Evolutionary conservation across 441 rosid species (phyloP).

Genomic region (Erysimum pusillum): DNA sequence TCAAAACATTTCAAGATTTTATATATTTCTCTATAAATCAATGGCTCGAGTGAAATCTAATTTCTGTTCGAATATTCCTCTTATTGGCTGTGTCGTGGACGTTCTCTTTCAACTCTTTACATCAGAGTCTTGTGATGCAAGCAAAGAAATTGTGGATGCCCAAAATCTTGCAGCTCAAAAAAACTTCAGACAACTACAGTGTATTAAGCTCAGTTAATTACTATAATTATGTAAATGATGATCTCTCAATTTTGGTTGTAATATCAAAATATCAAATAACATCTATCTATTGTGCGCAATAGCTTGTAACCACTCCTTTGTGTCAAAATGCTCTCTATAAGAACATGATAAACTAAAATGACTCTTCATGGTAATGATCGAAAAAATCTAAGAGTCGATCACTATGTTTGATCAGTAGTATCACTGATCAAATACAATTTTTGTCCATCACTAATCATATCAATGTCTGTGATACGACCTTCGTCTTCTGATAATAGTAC

Average conservation of each 20-base stretch:
- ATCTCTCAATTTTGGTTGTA: background rate
- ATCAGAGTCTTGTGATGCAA: background rate
- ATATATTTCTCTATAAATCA: background rate
- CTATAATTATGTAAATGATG: background rate
- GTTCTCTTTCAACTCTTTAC: constrained; percentile 12
- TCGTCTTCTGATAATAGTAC: constrained; percentile 75
- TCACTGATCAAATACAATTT: constrained; percentile 67
- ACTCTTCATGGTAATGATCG: background rate
- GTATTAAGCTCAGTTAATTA: constrained; percentile 25
- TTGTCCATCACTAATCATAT: constrained; percentile 75
- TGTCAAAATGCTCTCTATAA: background rate
- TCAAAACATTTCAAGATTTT: constrained; percentile 1
- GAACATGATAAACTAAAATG: background rate
- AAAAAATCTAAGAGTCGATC: constrained; percentile 18
- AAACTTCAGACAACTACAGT: constrained; percentile 35
- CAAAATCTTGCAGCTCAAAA: constrained; percentile 33
- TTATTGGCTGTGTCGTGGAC: constrained; percentile 39
- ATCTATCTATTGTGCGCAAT: background rate
- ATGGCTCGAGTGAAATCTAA: constrained; percentile 31
- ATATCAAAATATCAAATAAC: background rate
- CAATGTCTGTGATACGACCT: constrained; percentile 73
- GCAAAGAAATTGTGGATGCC: constrained; percentile 12
- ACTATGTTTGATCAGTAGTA: constrained; percentile 34
- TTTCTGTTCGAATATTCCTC: constrained; percentile 30
- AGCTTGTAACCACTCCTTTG: background rate